Evolutionary conservation across 225 moss, liverwort and hornwort species (phyloP).

Genomic region (Climacium dendroides): DNA sequence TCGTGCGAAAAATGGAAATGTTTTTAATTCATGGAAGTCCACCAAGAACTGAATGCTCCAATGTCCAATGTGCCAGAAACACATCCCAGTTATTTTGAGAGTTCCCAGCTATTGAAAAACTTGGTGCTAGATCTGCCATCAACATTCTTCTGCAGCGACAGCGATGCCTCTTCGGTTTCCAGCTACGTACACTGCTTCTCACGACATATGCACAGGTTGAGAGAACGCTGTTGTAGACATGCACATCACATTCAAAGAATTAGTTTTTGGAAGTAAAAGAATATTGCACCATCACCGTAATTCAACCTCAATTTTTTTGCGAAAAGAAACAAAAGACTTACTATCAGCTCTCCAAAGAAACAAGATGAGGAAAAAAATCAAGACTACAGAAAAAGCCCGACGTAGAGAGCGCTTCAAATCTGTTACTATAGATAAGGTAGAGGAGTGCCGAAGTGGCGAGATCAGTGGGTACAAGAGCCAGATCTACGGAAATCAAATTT

Average conservation of each 20-base stretch:
- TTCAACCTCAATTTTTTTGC: background rate
- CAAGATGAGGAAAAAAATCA: background rate
- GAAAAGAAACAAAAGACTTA: background rate
- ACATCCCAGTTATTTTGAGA: background rate
- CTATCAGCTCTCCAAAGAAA: background rate
- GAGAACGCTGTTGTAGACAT: background rate
- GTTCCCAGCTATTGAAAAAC: background rate
- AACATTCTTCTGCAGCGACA: background rate
- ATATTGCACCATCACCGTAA: background rate
- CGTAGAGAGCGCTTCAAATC: background rate
- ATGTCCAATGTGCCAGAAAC: background rate
- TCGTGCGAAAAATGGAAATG: background rate
- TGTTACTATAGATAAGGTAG: background rate
- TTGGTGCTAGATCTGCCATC: background rate
- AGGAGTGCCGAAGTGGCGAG: background rate
- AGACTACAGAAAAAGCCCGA: background rate
- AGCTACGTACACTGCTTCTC: background rate
- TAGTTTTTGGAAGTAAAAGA: background rate
- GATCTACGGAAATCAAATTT: background rate
- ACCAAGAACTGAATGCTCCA: background rate
- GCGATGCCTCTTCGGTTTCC: background rate
- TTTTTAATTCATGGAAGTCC: background rate
- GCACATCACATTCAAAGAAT: background rate
- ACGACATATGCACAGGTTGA: background rate
- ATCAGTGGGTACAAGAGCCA: background rate